Base-by-base conservation (phyloP, 1,139 yeast genomes). In the Debaryomycetaceae sp. region DNA sequence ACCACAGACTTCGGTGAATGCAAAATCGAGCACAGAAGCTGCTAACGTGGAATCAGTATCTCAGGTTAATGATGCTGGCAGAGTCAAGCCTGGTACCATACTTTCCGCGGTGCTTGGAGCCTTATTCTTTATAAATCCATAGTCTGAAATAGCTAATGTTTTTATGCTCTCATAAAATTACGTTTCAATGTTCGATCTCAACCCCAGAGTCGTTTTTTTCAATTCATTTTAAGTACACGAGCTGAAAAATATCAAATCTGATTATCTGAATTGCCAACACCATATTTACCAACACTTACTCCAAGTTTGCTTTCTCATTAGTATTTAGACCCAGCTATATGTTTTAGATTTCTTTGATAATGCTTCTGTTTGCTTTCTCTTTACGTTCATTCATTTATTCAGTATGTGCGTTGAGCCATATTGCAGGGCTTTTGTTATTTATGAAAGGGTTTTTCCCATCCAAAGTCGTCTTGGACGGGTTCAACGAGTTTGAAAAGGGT, bases 401-500 rank as follows among this genome's bases (percentile, higher is more conserved):
- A 9, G 30, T 35, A 17, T 30, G 30, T 13, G 17, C 29, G 15
- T 11, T 35, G 9, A 30, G 28, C 26, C 58, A 82, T 52, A 49
- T 80, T 35, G 55, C 59, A 1, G 85, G 88, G 0, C 67, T 83
- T 19, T 45, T 78, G 16, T 53, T 83, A 15, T 92, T 91, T 55
- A 77, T 86, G 36, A 66, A 72, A 41, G 98, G 98, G 0, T 92
- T 91, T 55, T 89, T 92, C 58, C 98, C 98, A 1, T 82, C 89
- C 28, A 89, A 92, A 54, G 81, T 79, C 1, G 81, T 82, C 0
- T 63, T 85, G 13, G 75, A 79, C 2, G 96, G 95, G 2, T 58
- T 52, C 39, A 73, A 60, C 48, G 49, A 56, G 9, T 69, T 65
- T 47, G 49, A 53, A 30, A 11, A 22, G 11, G 41, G 43, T 5